Conservation (phyloP, 1,139 yeast species). For the Petasospora rhodanensis region DNA sequence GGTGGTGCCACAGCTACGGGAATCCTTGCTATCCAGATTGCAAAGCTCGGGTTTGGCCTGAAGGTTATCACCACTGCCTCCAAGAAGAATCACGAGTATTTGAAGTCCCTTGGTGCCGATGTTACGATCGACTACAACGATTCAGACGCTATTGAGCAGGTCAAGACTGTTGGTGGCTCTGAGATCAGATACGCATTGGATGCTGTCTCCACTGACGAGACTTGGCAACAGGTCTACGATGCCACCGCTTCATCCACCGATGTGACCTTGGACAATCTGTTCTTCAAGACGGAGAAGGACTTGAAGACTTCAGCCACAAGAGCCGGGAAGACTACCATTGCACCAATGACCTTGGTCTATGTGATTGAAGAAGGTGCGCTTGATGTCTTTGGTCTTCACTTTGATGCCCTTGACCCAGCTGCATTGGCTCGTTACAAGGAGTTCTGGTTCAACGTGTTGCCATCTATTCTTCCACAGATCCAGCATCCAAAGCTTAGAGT, state of each 20-base stretch:
- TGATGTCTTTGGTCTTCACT: conserved; percentile 23
- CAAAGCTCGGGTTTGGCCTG: conserved; percentile 46
- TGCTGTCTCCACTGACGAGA: conserved; percentile 40
- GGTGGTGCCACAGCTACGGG: conserved; percentile 54
- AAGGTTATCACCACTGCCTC: conserved; percentile 53
- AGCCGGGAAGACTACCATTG: conserved; percentile 15
- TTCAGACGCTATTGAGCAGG: conserved; percentile 44
- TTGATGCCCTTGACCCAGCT: conserved; percentile 19
- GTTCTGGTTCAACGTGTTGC: conserved; percentile 21
- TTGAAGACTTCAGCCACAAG: conserved; percentile 24
- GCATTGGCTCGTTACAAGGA: conserved; percentile 18
- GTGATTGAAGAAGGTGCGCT: conserved; percentile 32
- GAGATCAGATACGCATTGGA: conserved; percentile 51
- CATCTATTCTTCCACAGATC: conserved; percentile 16
- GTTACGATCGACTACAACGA: conserved; percentile 57
- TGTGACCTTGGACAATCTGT: conserved; percentile 34
- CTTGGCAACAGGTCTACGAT: conserved; percentile 42
- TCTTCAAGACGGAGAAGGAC: conserved; percentile 28
- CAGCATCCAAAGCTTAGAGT: conserved; percentile 33
- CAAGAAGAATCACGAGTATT: conserved; percentile 36
- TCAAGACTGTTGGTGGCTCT: conserved; percentile 41
- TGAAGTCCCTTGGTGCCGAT: conserved; percentile 56
- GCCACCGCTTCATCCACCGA: conserved; percentile 36
- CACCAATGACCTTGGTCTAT: conserved; percentile 35
- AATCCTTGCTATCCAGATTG: conserved; percentile 37